A percentile compares a stretch with the other conserved stretches of the same genome.
Evolutionary conservation across 2,329 filamentous ascomycete genomes (phyloP).

Genomic region (Paramyrothecium sp.): DNA sequence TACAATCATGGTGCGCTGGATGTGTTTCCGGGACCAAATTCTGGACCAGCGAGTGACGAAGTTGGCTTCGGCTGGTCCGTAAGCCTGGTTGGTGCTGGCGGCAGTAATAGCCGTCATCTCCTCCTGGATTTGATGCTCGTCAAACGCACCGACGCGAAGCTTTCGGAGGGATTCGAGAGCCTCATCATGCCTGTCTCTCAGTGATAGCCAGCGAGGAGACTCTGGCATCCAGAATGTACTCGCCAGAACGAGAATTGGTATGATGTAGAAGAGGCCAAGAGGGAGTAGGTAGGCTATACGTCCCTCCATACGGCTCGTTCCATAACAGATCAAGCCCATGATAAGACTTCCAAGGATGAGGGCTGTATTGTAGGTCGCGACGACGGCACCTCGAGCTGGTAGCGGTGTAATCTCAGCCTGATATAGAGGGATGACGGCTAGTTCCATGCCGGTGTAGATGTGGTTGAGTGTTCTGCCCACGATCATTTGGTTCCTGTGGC

Average conservation of each 20-base stretch:
- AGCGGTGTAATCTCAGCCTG: constrained; percentile 28
- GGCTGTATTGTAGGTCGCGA: constrained; percentile 25
- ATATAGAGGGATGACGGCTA: constrained; percentile 29
- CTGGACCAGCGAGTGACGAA: constrained; percentile 15
- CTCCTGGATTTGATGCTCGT: constrained; percentile 18
- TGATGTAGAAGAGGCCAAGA: constrained; percentile 29
- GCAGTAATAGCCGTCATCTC: constrained; percentile 11
- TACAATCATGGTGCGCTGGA: constrained; percentile 21
- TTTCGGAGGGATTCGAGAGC: constrained; percentile 19
- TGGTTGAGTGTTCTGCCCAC: constrained; percentile 33
- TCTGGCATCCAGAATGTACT: constrained; percentile 18
- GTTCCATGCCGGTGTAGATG: constrained; percentile 35
- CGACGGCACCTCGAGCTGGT: constrained; percentile 23
- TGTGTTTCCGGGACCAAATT: constrained; percentile 17
- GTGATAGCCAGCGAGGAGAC: constrained; percentile 28
- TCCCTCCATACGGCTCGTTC: constrained; percentile 24
- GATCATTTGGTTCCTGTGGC: constrained; percentile 26
- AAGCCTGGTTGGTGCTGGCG: too few species aligned
- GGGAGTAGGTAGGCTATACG: constrained; percentile 31
- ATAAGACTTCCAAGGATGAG: constrained; percentile 19
- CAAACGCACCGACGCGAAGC: constrained; percentile 19
- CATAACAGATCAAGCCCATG: constrained; percentile 21
- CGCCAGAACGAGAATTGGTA: constrained; percentile 24
- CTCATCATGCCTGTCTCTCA: constrained; percentile 22
- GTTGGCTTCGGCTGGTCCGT: background rate